phyloP scores from a whole-genome alignment of 2,329 filamentous ascomycete species.

The Aspergillus sp. region DNA sequence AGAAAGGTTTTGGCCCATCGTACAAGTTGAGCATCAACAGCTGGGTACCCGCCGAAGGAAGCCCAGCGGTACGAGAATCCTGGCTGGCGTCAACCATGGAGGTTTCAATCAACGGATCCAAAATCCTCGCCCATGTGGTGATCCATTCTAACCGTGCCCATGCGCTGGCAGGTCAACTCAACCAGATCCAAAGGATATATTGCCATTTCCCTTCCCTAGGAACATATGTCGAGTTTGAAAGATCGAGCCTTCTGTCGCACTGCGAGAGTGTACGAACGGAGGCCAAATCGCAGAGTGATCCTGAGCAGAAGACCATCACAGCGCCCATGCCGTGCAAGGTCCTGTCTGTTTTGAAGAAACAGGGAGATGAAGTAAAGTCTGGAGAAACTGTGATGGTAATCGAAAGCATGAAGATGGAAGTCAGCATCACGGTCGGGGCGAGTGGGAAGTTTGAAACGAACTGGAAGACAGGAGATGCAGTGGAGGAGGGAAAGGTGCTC shows the following conservation, averaged over 20 bases:
- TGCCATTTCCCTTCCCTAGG: slow-evolving; percentile 27
- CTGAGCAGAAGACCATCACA: slow-evolving; percentile 12
- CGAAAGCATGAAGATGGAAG: slow-evolving; percentile 44
- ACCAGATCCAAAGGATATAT: slow-evolving; percentile 12
- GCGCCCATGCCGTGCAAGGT: slow-evolving; percentile 36
- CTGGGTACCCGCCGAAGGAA: slow-evolving; percentile 9
- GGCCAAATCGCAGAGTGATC: slow-evolving; percentile 5
- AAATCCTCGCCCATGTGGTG: slow-evolving; percentile 14
- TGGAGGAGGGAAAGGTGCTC: slow-evolving; percentile 28
- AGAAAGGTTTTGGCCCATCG: background rate
- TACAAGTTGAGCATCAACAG: slow-evolving; percentile 7
- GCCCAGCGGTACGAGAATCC: slow-evolving; percentile 2
- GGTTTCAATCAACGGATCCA: slow-evolving; percentile 16
- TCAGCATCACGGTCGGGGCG: slow-evolving; percentile 23
- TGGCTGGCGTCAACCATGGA: slow-evolving; percentile 10
- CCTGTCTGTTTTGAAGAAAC: slow-evolving; percentile 25
- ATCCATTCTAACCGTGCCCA: slow-evolving; percentile 7
- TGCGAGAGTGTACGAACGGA: slow-evolving; percentile 16
- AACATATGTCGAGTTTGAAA: slow-evolving; percentile 20
- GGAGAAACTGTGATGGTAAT: slow-evolving; percentile 31
- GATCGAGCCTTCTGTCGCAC: slow-evolving; percentile 24
- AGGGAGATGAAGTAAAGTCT: slow-evolving; percentile 23
- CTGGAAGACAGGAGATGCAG: slow-evolving; percentile 26
- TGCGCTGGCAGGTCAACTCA: slow-evolving; percentile 4
- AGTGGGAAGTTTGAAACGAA: slow-evolving; percentile 22